These are phyloP conservation scores for Dryas drummondii DNA, from an alignment of 306 rosid species.

Conservation along the genomic window DNA sequence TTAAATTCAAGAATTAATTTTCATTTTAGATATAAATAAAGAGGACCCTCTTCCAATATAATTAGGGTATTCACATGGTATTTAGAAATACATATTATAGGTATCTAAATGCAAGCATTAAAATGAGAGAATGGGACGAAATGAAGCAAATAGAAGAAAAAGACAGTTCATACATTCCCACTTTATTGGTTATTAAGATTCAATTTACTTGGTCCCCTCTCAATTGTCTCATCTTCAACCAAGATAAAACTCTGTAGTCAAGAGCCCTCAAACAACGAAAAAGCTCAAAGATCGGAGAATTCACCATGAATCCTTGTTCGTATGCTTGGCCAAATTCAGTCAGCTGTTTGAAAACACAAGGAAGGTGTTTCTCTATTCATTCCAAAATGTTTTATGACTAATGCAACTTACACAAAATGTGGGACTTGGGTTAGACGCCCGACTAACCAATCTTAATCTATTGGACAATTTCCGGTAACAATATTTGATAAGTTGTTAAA, in stretches of 20 bases:
- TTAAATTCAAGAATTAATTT: too few species aligned
- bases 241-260: neutral
- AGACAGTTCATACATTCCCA: neutral
- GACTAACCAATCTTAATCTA: neutral
- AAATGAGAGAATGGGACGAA: neutral
- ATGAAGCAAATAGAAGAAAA: conserved; percentile 10
- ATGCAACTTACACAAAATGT: neutral
- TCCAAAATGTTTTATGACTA: too few species aligned
- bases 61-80: neutral
- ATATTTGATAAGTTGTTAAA: neutral
- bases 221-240: neutral
- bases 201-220: conserved; percentile 1
- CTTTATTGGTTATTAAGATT: neutral
- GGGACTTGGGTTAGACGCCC: neutral
- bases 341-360: neutral
- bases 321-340: neutral
- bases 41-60: neutral
- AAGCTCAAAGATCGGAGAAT: neutral
- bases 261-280: neutral
- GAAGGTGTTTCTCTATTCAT: neutral
- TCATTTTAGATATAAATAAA: neutral
- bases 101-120: neutral
- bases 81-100: neutral
- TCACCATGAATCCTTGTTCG: neutral
- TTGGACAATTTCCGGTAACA: neutral